Base-by-base conservation (phyloP, 1,284 basidiomycete genomes). In the Cryptococcus sp. region DNA sequence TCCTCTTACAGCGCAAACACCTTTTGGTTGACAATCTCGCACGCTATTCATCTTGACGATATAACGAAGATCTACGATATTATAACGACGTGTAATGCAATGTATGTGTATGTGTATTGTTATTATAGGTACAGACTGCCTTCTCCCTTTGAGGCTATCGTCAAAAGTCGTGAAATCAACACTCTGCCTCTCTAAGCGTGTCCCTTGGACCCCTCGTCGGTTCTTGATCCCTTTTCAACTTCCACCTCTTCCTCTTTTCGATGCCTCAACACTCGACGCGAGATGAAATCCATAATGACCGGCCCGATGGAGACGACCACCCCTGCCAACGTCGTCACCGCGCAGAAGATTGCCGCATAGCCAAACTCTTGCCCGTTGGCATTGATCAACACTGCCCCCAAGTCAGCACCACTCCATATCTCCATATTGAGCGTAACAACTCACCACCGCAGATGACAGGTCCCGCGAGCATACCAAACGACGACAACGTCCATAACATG, bases 401-500 rank as follows among this genome's bases (percentile, higher is more conserved):
- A n/a, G n/a, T 49, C 48, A 39, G 34, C 35, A 25, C n/a, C 23
- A 10, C 7, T 22, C 38, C n/a, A n/a, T n/a, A n/a, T 31, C 16
- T 31, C 24, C 9, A 19, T 12, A 42, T 14, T 25, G 11, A 5
- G 24, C 26, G 19, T 5, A 18, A 19, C 19, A 4, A 66, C 66
- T 60, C 45, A 68, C 66, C 36, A 16, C 66, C 68, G 22, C 58
- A 52, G 38, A 66, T 63, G 18, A 65, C 63, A 7, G 71, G 71
- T 1, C 71, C 69, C 12, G 63, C 56, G 18, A 71, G 52, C 9
- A 61, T 52, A 2, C 65, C 60, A 6, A 71, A 41, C 1, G 62
- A 54, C 7, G 63, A 57, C 19, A 61, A 34, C 5, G 53, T 57
- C 59, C 68, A 66, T 45, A 69, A 51, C 64, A 73, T 66, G 19